Conservation (phyloP, 345 rosid genomes). For the Eucalyptus urophylla region DNA sequence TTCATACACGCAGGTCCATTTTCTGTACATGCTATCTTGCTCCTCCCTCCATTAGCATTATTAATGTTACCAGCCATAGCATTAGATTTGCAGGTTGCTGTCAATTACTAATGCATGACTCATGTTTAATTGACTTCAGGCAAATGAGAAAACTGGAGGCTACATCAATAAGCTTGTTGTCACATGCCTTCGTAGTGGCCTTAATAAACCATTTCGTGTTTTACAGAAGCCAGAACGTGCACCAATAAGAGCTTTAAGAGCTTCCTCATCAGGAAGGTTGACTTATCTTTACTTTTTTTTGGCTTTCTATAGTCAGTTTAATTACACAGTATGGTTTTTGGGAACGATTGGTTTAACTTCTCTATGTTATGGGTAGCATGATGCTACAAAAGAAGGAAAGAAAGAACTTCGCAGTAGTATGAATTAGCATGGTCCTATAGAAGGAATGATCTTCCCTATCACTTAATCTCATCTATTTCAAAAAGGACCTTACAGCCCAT, state of each 20-base stretch:
- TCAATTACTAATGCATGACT: background rate
- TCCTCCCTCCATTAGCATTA: background rate
- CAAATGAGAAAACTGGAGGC: slow-evolving; percentile 86
- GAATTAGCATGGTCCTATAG: background rate
- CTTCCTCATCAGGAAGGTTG: slow-evolving; percentile 99
- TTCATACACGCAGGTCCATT: slow-evolving; percentile 64
- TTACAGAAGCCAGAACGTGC: slow-evolving; percentile 96
- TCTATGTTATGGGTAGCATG: background rate
- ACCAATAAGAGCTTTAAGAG: slow-evolving; percentile 86
- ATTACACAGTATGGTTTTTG: background rate
- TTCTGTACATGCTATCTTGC: background rate
- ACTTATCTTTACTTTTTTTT: background rate
- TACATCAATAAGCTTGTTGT: slow-evolving; percentile 79
- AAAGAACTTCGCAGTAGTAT: background rate
- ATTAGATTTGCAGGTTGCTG: background rate
- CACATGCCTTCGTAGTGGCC: slow-evolving; percentile 94
- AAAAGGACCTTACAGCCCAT: background rate
- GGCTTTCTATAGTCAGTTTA: background rate
- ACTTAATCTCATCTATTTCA: background rate
- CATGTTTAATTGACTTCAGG: slow-evolving; percentile 34
- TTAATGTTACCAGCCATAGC: background rate
- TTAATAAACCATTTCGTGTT: slow-evolving; percentile 78
- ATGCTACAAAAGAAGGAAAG: background rate
- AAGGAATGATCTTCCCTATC: background rate
- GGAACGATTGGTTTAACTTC: background rate